Percentiles rank a stretch among this genome's conserved stretches.
phyloP scores from a whole-genome alignment of 768 basidiomycete genomes.

The Clitopilus hobsonii region DNA sequence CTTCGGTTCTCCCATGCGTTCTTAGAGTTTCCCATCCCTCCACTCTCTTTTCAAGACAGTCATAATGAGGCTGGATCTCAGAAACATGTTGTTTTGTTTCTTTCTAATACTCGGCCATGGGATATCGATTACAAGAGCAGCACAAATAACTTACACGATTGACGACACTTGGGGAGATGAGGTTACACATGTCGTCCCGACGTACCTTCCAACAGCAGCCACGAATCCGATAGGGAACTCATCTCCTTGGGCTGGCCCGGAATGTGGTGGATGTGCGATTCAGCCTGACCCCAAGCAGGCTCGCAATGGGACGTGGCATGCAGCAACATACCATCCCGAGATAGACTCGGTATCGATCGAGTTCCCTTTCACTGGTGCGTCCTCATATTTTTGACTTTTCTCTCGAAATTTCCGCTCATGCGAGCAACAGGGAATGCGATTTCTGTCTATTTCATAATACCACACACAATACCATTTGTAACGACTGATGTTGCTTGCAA shows the following conservation, averaged over 20 bases:
- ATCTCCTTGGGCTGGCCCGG: conserved; percentile 13
- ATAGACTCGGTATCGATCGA: conserved; percentile 8
- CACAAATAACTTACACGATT: conserved; percentile 10
- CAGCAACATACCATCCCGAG: conserved; percentile 13
- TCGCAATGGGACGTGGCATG: conserved; percentile 15
- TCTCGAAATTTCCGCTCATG: background rate
- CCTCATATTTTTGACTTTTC: background rate
- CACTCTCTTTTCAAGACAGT: background rate
- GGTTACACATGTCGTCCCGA: conserved; percentile 10
- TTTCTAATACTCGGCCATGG: background rate
- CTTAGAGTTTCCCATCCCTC: background rate
- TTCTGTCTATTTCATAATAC: conserved; percentile 31
- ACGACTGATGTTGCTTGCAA: conserved; percentile 20
- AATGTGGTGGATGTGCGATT: conserved; percentile 11
- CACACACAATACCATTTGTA: conserved; percentile 6
- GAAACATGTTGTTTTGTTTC: background rate
- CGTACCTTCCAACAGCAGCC: conserved; percentile 8
- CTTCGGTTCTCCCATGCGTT: background rate
- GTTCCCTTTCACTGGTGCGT: conserved; percentile 9
- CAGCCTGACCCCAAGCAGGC: conserved; percentile 7
- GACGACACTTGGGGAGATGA: conserved; percentile 19
- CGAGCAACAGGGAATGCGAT: conserved; percentile 27
- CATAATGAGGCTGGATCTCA: background rate
- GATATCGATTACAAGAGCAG: background rate
- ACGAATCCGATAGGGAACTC: background rate